phyloP scores from a whole-genome alignment of 495 filamentous ascomycete genomes.

The Thermochaetoides thermophila region DNA sequence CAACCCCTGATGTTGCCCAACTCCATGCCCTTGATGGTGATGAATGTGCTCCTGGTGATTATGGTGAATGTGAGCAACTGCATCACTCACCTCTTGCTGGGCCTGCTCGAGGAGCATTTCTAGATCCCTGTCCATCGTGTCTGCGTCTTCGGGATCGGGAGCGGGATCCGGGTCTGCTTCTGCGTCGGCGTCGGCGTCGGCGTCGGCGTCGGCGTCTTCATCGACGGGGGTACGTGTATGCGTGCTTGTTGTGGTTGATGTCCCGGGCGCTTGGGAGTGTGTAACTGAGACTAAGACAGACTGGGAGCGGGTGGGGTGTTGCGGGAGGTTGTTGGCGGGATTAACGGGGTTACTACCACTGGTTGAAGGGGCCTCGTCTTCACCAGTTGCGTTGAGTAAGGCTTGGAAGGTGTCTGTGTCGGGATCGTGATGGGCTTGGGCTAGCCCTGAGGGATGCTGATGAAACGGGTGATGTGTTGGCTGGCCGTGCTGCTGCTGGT shows the following conservation, averaged over 20 bases:
- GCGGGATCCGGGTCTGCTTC: too few species aligned
- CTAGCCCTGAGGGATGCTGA: conserved; percentile 11
- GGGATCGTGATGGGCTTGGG: conserved; percentile 11
- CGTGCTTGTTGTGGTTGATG: too few species aligned
- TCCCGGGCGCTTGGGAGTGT: too few species aligned
- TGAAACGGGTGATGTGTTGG: conserved; percentile 6
- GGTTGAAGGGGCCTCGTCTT: conserved; percentile 7
- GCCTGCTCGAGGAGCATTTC: too few species aligned
- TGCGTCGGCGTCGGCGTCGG: too few species aligned
- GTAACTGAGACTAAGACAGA: too few species aligned
- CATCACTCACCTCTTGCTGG: not conserved
- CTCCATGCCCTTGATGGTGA: conserved; percentile 7
- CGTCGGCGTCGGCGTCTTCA: too few species aligned
- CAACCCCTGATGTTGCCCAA: conserved; percentile 1
- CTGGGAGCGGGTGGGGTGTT: not conserved
- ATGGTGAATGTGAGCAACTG: conserved; percentile 1
- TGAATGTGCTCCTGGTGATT: conserved; percentile 7
- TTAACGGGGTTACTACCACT: not conserved
- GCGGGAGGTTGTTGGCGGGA: not conserved
- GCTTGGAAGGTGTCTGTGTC: conserved; percentile 29
- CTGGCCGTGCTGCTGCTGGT: conserved; percentile 11
- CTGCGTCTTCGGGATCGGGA: too few species aligned
- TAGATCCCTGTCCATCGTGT: too few species aligned
- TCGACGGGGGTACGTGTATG: too few species aligned
- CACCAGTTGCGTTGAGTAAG: conserved; percentile 23